Evolutionary conservation across 257 asterid genomes (phyloP).

Genomic region (Forsythia suspensa): DNA sequence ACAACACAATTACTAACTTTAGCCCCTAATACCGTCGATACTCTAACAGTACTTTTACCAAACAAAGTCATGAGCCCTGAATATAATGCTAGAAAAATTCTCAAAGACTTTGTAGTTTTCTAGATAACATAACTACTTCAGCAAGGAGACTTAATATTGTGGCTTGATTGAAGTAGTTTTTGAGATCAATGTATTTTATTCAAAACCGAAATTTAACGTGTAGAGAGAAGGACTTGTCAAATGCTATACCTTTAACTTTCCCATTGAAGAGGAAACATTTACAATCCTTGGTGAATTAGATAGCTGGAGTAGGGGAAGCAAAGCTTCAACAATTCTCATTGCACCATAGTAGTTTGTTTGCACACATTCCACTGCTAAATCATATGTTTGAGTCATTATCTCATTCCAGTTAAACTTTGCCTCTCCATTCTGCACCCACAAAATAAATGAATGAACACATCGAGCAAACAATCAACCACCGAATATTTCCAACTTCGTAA

Average conservation of each 20-base stretch:
- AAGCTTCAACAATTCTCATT: constrained; percentile 49
- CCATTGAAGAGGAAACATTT: constrained; percentile 45
- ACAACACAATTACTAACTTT: too few relatives aligned
- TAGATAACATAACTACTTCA: neutral
- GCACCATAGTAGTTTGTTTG: constrained; percentile 61
- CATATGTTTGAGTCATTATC: constrained; percentile 31
- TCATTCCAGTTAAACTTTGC: constrained; percentile 29
- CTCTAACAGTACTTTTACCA: too few relatives aligned
- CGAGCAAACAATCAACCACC: neutral
- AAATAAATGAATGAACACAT: neutral
- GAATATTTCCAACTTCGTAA: neutral
- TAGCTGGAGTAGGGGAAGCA: constrained; percentile 52
- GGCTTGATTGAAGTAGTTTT: neutral
- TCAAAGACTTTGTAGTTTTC: neutral
- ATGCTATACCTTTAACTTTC: constrained; percentile 45
- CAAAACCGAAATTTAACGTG: neutral
- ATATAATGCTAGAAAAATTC: too few relatives aligned
- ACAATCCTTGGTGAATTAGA: constrained; percentile 66
- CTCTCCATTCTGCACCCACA: constrained; percentile 26
- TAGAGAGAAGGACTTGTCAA: neutral
- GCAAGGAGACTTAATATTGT: neutral
- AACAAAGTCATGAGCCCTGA: too few relatives aligned
- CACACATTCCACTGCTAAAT: constrained; percentile 39
- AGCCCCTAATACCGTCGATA: too few relatives aligned
- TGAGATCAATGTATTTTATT: too few relatives aligned